Base-by-base conservation (phyloP, 352 stramenopile genomes). In the Blastocystis sp. region DNA sequence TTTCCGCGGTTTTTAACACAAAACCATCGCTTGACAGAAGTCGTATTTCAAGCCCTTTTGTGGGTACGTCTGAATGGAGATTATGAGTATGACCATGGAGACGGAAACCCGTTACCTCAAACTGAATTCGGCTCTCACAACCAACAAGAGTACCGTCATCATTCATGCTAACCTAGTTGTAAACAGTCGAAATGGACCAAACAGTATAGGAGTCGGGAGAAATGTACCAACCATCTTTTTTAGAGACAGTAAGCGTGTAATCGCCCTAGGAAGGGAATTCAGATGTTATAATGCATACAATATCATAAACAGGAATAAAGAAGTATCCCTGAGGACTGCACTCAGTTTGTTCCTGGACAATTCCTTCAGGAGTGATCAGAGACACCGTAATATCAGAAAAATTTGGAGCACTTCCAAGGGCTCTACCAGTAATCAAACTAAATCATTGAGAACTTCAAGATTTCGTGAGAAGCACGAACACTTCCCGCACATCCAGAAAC, bases 311-410 rank as follows among this genome's bases (percentile, higher is more conserved):
- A 62, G 68, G 68, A 30, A 79, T 56, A 30, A 79, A 79, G 47
- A 79, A 79, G 39, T 55, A 79, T 79, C 68, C 68, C 68, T 79
- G 68, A 13, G 68, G 68, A 79, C 68, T 79, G 47, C 68, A 79
- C 41, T 34, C 68, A 11, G 68, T 79, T 55, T 56, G 37, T 55
- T 79, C 68, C 39, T 79, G 68, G 8, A 79, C 26, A 79, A 62
- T 24, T 56, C 68, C 68, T 26, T 79, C 37, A 6, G 68, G 62
- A 79, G 37, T 79, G 9, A 79, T 18, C 20, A 79, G 24, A 79
- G 68, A 79, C 26, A 79, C 68, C 26, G 39, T n/a, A 30, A 79
- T 56, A 62, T 62, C 47, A 3, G 68, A 56, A 0, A 79, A 79
- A 79, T 79, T 79, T 4, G 68, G 68, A 37, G 26, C 37, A 26